Evolutionary conservation across 2,329 filamentous ascomycete genomes (phyloP).

Genomic region (Monilinia aucupariae): DNA sequence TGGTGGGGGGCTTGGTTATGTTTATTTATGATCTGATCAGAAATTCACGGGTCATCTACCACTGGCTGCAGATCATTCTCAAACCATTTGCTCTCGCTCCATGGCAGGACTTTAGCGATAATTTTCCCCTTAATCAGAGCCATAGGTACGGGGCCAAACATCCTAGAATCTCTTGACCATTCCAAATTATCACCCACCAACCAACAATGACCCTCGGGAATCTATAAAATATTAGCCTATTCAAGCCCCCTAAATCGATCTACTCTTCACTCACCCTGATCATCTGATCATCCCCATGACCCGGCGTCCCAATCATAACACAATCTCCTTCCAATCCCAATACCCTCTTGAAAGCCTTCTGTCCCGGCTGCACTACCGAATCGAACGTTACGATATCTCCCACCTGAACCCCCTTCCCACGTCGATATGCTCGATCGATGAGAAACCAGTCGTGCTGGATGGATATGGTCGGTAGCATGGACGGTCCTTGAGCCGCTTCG

Average conservation of each 20-base stretch:
- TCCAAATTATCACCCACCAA: slow-evolving; percentile 81
- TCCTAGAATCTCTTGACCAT: slow-evolving; percentile 78
- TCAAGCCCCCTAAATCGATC: neutral
- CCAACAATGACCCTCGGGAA: slow-evolving; percentile 90
- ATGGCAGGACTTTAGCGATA: slow-evolving; percentile 53
- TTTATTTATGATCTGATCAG: neutral
- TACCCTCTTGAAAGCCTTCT: slow-evolving; percentile 64
- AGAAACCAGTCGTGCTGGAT: slow-evolving; percentile 63
- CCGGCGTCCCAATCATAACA: slow-evolving; percentile 60
- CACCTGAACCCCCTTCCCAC: slow-evolving; percentile 63
- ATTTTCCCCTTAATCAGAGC: slow-evolving; percentile 81
- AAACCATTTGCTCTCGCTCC: slow-evolving; percentile 48
- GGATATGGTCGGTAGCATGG: slow-evolving; percentile 83
- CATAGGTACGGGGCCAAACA: slow-evolving; percentile 81
- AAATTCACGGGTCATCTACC: neutral
- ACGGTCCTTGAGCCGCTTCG: slow-evolving; percentile 62
- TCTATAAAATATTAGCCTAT: slow-evolving; percentile 43
- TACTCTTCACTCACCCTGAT: slow-evolving; percentile 46
- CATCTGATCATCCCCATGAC: slow-evolving; percentile 41
- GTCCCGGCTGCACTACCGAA: slow-evolving; percentile 61
- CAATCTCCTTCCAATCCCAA: slow-evolving; percentile 52
- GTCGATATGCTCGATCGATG: slow-evolving; percentile 60
- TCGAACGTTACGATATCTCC: slow-evolving; percentile 79
- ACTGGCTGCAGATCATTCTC: slow-evolving; percentile 40
- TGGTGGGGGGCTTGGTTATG: neutral